A percentile compares a stretch with the other conserved stretches of the same genome.
Conservation (phyloP, 805 yeast species). For the Wickerhamomyces pijperi region DNA sequence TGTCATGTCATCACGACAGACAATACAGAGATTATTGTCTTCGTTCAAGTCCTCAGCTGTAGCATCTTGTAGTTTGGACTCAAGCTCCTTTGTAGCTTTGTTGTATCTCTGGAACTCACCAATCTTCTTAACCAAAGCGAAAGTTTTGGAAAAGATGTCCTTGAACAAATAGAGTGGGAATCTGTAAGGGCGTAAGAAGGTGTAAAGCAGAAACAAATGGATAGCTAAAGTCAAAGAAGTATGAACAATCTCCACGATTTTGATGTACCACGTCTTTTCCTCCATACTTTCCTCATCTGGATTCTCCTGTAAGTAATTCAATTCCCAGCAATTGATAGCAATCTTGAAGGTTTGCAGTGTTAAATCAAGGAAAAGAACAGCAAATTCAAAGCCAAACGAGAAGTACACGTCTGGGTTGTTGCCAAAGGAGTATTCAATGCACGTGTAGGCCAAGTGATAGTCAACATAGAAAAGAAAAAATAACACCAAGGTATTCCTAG, state of each 20-base stretch:
- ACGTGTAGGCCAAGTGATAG: conserved; percentile 36
- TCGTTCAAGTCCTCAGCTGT: conserved; percentile 43
- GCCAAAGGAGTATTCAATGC: conserved; percentile 32
- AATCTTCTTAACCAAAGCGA: conserved; percentile 23
- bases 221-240: conserved; percentile 35
- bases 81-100: conserved; percentile 47
- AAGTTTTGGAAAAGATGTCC: conserved; percentile 30
- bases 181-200: conserved; percentile 33
- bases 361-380: conserved; percentile 46
- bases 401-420: conserved; percentile 44
- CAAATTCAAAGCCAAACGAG: conserved; percentile 69
- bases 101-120: conserved; percentile 27
- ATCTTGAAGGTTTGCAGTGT: conserved; percentile 35
- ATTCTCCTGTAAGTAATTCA: conserved; percentile 30
- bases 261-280: conserved; percentile 45
- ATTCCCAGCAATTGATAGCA: conserved; percentile 44
- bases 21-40: conserved; percentile 62
- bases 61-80: conserved; percentile 53
- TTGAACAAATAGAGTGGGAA: conserved; percentile 38
- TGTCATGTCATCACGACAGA: conserved; percentile 86
- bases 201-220: conserved; percentile 34
- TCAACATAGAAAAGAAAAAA: conserved; percentile 37
- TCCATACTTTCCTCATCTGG: conserved; percentile 69
- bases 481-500: conserved; percentile 34
- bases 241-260: conserved; percentile 42